Conservation (phyloP, 202 grass and related monocot genomes). For the Tripidium arundinaceum region DNA sequence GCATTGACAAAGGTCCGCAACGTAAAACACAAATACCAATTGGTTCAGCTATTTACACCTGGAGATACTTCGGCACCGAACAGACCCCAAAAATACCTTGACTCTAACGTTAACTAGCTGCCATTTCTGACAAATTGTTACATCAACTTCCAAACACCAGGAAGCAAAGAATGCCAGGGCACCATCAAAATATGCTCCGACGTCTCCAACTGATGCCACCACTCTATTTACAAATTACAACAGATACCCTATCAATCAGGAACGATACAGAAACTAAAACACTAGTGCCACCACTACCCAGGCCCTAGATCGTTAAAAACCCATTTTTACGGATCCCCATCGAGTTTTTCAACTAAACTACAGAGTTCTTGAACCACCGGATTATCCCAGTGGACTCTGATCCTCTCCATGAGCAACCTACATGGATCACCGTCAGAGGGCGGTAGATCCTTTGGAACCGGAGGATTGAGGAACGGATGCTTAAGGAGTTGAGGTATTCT, state of each 20-base stretch:
- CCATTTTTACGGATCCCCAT: conserved; percentile 29
- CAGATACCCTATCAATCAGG: conserved; percentile 7
- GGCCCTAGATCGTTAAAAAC: background rate
- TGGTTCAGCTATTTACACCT: background rate
- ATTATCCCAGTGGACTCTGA: too few species aligned
- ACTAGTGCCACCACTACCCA: background rate
- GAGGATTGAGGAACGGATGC: too few species aligned
- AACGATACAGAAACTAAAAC: background rate
- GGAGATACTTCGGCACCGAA: background rate
- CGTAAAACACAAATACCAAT: background rate
- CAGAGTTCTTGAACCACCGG: background rate
- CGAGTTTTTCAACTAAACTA: conserved; percentile 41
- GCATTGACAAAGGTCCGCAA: background rate
- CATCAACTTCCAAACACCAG: background rate
- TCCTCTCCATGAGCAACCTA: too few species aligned
- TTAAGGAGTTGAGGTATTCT: too few species aligned
- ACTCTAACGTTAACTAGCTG: background rate
- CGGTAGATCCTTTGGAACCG: too few species aligned
- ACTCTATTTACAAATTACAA: conserved; percentile 49
- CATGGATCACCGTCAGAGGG: too few species aligned
- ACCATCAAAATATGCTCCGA: conserved; percentile 1
- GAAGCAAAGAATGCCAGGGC: conserved; percentile 7
- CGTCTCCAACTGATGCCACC: background rate
- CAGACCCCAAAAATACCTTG: conserved; percentile 6
- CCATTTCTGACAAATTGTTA: background rate